Conservation (phyloP, 2,329 filamentous ascomycete species). For the Colletotrichum lupini region DNA sequence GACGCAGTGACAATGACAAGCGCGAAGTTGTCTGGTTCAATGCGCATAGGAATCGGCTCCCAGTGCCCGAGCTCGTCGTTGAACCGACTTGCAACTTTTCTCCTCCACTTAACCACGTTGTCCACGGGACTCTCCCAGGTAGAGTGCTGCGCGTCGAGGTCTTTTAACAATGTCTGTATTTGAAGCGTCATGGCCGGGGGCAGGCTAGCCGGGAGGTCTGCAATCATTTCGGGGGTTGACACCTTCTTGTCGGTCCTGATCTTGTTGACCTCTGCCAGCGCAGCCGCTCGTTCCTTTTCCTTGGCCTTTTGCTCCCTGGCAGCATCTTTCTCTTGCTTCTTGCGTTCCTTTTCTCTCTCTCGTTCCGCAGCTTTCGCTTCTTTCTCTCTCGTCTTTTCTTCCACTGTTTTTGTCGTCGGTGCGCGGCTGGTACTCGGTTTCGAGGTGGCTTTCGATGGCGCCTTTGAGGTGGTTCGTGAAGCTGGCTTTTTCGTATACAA, state of each 20-base stretch:
- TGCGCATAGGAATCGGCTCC: conserved; percentile 67
- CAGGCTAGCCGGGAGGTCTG: conserved; percentile 72
- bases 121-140: conserved; percentile 58
- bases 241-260: conserved; percentile 78
- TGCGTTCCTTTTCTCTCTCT: conserved; percentile 65
- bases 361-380: conserved; percentile 59
- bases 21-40: conserved; percentile 69
- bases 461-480: conserved; percentile 1
- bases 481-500: conserved; percentile 36
- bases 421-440: conserved; percentile 20
- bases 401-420: conserved; percentile 44
- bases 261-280: conserved; percentile 80
- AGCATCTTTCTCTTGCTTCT: conserved; percentile 66
- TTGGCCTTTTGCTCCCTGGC: conserved; percentile 70
- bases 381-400: conserved; percentile 53
- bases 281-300: conserved; percentile 73
- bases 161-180: conserved; percentile 60
- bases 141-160: conserved; percentile 59
- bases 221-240: conserved; percentile 81
- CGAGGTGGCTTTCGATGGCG: conserved; percentile 17
- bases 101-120: conserved; percentile 73
- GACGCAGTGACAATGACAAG: conserved; percentile 71
- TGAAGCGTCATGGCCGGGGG: conserved; percentile 57
- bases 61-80: conserved; percentile 71
- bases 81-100: conserved; percentile 73